phyloP scores from a whole-genome alignment of 1,284 basidiomycete genomes.

The Leucoagaricus sp. region DNA sequence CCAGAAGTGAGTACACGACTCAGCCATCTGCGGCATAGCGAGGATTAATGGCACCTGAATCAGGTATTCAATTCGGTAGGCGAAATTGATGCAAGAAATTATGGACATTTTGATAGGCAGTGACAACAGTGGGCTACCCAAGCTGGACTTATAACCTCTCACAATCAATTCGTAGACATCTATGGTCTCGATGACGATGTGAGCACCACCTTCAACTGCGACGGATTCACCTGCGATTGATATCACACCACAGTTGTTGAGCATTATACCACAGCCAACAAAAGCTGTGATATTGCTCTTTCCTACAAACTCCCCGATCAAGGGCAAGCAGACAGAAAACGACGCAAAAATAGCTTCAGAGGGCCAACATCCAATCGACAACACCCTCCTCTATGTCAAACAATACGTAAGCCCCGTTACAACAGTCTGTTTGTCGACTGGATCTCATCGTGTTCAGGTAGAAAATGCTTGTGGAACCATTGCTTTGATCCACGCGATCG shows the following conservation, averaged over 20 bases:
- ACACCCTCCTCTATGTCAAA: constrained; percentile 72
- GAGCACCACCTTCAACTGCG: too few relatives aligned
- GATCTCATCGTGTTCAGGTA: constrained; percentile 52
- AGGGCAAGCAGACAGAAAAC: constrained; percentile 54
- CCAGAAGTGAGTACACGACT: constrained; percentile 55
- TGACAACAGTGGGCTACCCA: constrained; percentile 71
- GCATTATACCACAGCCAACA: constrained; percentile 68
- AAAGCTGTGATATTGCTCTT: constrained; percentile 85
- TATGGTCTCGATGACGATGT: constrained; percentile 82
- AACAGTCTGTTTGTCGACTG: not conserved
- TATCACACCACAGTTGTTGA: constrained; percentile 56
- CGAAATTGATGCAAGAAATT: not conserved
- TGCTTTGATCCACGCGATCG: constrained; percentile 79
- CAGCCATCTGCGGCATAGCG: not conserved
- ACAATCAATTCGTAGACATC: constrained; percentile 75
- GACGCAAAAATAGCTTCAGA: constrained; percentile 50
- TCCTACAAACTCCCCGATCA: constrained; percentile 60
- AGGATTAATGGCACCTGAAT: not conserved
- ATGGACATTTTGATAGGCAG: constrained; percentile 6
- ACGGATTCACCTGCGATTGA: too few relatives aligned
- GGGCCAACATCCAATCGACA: constrained; percentile 55
- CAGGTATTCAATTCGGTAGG: constrained; percentile 57
- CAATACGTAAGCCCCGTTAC: constrained; percentile 56
- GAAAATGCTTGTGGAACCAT: constrained; percentile 90
- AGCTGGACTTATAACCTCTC: constrained; percentile 64